Percentiles rank a stretch among this genome's conserved stretches.
phyloP scores from a whole-genome alignment of 768 basidiomycete species.

The Mycena floridula region DNA sequence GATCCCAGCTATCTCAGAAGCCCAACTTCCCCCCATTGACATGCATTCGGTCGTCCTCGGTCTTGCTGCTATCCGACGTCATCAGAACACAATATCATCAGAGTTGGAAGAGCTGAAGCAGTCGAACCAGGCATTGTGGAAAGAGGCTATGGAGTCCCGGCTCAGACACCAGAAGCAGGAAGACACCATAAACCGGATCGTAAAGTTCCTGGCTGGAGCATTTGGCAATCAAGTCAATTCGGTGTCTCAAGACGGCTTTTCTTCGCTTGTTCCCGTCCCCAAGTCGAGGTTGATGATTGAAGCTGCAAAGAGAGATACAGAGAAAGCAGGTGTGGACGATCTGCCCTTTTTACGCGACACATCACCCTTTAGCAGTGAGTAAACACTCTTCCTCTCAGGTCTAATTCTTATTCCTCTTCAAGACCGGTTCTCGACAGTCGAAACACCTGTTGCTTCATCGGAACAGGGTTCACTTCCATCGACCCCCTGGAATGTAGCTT shows the following conservation, averaged over 20 bases:
- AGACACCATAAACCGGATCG: constrained; percentile 92
- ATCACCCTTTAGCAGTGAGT: constrained; percentile 9
- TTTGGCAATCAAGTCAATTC: constrained; percentile 58
- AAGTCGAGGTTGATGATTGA: constrained; percentile 67
- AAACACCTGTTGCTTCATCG: constrained; percentile 35
- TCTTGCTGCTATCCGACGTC: constrained; percentile 82
- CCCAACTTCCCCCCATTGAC: constrained; percentile 49
- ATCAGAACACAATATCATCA: constrained; percentile 86
- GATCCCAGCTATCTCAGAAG: constrained; percentile 10
- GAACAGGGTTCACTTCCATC: constrained; percentile 3
- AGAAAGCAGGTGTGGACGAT: constrained; percentile 38
- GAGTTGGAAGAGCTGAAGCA: constrained; percentile 86
- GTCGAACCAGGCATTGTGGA: constrained; percentile 89
- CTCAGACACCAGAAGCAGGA: constrained; percentile 87
- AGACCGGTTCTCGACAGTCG: constrained; percentile 39
- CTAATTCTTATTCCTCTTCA: constrained; percentile 3
- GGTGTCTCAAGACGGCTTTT: constrained; percentile 27
- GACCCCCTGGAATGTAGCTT: background rate
- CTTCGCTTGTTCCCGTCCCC: constrained; percentile 18
- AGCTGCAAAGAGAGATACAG: constrained; percentile 28
- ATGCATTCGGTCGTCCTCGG: constrained; percentile 75
- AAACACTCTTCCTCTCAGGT: constrained; percentile 7
- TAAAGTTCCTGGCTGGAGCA: constrained; percentile 90
- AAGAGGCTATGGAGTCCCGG: constrained; percentile 75
- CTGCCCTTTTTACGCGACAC: constrained; percentile 16